Conservation (phyloP, 2,329 filamentous ascomycete genomes). For the Metarhizium humberi region DNA sequence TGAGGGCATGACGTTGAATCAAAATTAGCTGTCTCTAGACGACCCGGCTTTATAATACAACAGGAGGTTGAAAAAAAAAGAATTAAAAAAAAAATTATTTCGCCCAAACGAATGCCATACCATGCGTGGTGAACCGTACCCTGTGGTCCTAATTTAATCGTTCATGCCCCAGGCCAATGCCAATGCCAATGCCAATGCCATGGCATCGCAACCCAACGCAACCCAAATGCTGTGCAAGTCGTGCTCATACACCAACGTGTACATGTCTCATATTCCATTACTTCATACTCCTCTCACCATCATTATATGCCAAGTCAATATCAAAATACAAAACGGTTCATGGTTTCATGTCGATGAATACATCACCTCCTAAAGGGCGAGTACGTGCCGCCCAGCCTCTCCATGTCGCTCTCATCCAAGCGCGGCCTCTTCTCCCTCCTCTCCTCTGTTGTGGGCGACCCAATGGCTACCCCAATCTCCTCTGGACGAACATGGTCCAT, state of each 20-base stretch:
- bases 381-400: constrained; percentile 7
- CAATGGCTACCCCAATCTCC: constrained; percentile 4
- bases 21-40: not conserved
- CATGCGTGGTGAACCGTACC: not conserved
- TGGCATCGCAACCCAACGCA: not conserved
- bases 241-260: not conserved
- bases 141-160: not conserved
- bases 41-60: not conserved
- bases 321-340: not conserved
- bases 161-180: not conserved
- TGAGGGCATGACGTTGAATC: not conserved
- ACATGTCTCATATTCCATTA: not conserved
- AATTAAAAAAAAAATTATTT: not conserved
- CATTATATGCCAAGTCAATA: not conserved
- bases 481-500: not conserved
- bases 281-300: not conserved
- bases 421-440: constrained; percentile 10
- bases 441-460: not conserved
- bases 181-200: not conserved
- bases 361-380: constrained; percentile 3
- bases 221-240: not conserved
- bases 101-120: not conserved
- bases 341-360: not conserved
- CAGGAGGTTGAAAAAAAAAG: not conserved
- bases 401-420: constrained; percentile 13